These are phyloP conservation scores for Cyclostephanos tholiformis DNA, from an alignment of 108 stramenopile species.

Conservation along the genomic window DNA sequence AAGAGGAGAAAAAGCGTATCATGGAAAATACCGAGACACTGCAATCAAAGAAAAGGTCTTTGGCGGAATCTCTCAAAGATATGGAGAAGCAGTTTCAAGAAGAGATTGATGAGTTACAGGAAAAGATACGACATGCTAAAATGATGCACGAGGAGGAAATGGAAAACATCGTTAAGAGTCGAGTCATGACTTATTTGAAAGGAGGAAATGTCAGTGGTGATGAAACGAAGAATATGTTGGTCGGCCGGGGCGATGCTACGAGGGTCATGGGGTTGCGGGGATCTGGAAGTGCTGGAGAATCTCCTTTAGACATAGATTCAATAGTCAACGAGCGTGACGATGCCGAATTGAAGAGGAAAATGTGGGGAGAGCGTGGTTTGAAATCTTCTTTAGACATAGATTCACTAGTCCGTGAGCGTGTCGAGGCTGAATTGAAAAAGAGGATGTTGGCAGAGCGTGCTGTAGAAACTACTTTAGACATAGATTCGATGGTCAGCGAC, in stretches of 20 bases:
- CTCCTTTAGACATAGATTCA: conserved; percentile 17
- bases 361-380: neutral
- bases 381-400: neutral
- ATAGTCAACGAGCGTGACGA: conserved; percentile 19
- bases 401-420: neutral
- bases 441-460: neutral
- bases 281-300: neutral
- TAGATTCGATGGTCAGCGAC: neutral
- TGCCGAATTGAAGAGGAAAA: conserved; percentile 15
- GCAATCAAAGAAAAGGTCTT: conserved; percentile 27
- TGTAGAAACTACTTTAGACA: neutral
- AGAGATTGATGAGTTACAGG: conserved; percentile 36
- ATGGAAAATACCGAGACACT: conserved; percentile 21
- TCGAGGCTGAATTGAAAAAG: conserved; percentile 27
- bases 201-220: neutral
- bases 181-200: conserved; percentile 21
- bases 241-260: neutral
- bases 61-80: conserved; percentile 30
- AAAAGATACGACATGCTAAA: conserved; percentile 15
- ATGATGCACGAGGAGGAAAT: conserved; percentile 28
- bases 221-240: neutral
- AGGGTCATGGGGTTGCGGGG: neutral
- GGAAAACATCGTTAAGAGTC: conserved; percentile 23
- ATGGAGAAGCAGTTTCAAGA: conserved; percentile 17
- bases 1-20: conserved; percentile 22